Conservation (phyloP, 768 basidiomycete species). For the Mycena indigotica region DNA sequence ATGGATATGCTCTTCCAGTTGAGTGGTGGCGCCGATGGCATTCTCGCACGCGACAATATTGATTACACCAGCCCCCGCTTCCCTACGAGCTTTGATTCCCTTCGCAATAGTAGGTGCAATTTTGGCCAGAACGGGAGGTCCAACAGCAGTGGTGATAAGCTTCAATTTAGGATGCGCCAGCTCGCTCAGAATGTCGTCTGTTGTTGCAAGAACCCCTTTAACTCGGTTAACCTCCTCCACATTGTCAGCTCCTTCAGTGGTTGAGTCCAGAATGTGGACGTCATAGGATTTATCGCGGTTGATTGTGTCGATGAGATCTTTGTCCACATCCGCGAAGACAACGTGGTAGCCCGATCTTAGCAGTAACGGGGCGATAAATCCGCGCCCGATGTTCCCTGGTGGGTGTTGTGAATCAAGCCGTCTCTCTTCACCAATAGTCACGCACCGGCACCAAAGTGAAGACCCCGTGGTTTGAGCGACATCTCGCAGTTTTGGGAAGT, state of each 20-base stretch:
- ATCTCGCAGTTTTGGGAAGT: background rate
- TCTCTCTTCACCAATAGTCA: background rate
- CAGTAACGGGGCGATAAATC: conserved; percentile 42
- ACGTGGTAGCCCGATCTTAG: conserved; percentile 40
- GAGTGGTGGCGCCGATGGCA: conserved; percentile 36
- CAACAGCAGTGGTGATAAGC: conserved; percentile 41
- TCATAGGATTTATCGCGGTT: conserved; percentile 32
- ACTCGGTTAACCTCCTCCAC: conserved; percentile 12
- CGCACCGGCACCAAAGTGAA: conserved; percentile 41
- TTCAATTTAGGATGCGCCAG: conserved; percentile 22
- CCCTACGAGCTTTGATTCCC: conserved; percentile 33
- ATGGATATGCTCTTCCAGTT: conserved; percentile 32
- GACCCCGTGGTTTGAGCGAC: conserved; percentile 21
- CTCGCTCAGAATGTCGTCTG: conserved; percentile 16
- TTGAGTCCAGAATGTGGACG: conserved; percentile 33
- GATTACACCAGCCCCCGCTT: conserved; percentile 24
- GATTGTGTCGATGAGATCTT: conserved; percentile 32
- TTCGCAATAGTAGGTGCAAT: conserved; percentile 37
- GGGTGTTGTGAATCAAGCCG: background rate
- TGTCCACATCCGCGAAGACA: conserved; percentile 38
- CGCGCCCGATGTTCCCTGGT: conserved; percentile 36
- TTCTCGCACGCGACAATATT: conserved; percentile 47
- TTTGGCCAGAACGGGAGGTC: conserved; percentile 34
- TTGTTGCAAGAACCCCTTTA: conserved; percentile 22
- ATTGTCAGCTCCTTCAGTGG: background rate